Evolutionary conservation across 2,329 filamentous ascomycete genomes (phyloP), one percentile per base, ranked within the genome.

Genomic region (Achaetomium macrosporum): DNA sequence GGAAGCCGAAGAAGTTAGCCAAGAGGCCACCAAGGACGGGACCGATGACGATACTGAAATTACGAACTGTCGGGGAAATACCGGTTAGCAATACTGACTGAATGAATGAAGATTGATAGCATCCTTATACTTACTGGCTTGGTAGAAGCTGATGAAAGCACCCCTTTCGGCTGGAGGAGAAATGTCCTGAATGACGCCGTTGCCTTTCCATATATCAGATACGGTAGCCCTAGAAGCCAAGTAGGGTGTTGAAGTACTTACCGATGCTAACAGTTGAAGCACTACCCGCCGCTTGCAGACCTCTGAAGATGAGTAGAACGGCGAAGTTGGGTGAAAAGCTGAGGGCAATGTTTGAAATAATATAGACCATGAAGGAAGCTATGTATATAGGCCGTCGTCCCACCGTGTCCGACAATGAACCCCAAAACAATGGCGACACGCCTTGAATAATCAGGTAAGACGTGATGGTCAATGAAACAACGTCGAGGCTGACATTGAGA

Each of bases 61-160:
- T 45, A n/a, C 43, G 43, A 36, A 45, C 43, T 45, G 16, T 25
- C 43, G 30, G 43, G 30, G 30, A 30, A 42, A 29, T 30, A 30
- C 42, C 15, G 25, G 16, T 44, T 35, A 44, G 42, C 15, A 35
- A 33, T 15, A 13, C 30, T 44, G 29, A 35, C 29, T 31, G 15
- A 43, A 43, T 43, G 8, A 43, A 43, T 30, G 9, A 43, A 31
- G 20, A 17, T 31, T 19, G 20, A 43, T 43, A 17, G 11, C 39
- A 41, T 20, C 19, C 42, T 17, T 44, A 16, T n/a, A 36, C 43
- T 36, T 45, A 45, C 43, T 45, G 31, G 43, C 30, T 45, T 45
- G 43, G 31, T 45, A 45, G 43, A 45, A 45, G 30, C 43, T 45
- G 43, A 45, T 45, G 43, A 45, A 45, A 45, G 43, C 43, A 45